These are phyloP conservation scores for Casuarina cunninghamiana DNA, from an alignment of 306 rosid genomes.

Conservation along the genomic window DNA sequence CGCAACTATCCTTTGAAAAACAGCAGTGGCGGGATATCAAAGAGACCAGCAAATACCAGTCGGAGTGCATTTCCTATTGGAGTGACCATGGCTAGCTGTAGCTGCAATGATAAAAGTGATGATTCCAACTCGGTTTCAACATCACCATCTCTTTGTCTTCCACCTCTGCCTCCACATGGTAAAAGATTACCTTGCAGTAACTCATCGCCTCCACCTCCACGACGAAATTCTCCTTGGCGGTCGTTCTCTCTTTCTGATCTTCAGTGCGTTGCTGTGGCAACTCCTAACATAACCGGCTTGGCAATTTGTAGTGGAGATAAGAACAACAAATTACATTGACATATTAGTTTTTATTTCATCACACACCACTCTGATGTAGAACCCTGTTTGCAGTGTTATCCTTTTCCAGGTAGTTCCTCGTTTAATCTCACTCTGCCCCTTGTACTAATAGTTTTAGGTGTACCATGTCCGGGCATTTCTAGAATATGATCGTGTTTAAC, in stretches of 20 bases:
- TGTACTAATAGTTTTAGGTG: background rate
- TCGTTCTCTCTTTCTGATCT: conserved; percentile 73
- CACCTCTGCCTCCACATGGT: conserved; percentile 63
- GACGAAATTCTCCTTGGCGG: conserved; percentile 47
- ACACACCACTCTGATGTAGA: background rate
- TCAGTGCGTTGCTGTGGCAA: conserved; percentile 37
- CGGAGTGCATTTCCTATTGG: conserved; percentile 35
- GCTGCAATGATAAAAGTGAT: conserved; percentile 25
- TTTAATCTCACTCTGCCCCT: background rate
- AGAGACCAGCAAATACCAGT: conserved; percentile 48
- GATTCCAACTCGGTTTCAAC: conserved; percentile 44
- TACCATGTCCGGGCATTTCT: background rate
- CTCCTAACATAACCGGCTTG: conserved; percentile 50
- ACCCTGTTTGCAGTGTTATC: conserved; percentile 20
- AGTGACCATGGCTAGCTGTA: conserved; percentile 35
- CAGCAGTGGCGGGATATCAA: conserved; percentile 46
- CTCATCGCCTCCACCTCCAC: conserved; percentile 34
- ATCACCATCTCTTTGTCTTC: conserved; percentile 56
- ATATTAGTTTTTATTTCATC: conserved; percentile 25
- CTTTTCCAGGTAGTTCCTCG: conserved; percentile 1
- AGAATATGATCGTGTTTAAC: conserved; percentile 8
- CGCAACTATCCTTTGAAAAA: conserved; percentile 30
- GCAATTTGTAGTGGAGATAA: conserved; percentile 47
- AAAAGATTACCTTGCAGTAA: conserved; percentile 33
- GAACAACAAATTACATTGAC: conserved; percentile 37